Percentiles rank a stretch among this genome's conserved stretches.
These are phyloP conservation scores for Pyricularia sp. DNA, from an alignment of 2,329 filamentous ascomycete species.

Conservation along the genomic window DNA sequence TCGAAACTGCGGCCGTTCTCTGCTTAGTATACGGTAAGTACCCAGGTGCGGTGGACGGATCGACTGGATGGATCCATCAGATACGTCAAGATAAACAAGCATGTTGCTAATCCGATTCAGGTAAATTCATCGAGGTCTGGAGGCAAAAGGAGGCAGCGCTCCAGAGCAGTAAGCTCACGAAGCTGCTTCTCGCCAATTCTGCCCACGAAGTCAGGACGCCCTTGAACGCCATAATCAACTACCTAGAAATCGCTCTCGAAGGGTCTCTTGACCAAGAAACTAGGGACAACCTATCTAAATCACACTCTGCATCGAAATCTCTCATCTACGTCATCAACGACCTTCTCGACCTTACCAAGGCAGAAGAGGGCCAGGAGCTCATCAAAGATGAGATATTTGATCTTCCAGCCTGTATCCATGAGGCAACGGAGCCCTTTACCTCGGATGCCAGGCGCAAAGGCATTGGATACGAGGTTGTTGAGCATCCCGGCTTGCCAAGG, in stretches of 20 bases:
- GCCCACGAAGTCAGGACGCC: conserved; percentile 87
- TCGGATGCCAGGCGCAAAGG: conserved; percentile 65
- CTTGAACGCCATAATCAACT: conserved; percentile 88
- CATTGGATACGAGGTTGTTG: conserved; percentile 54
- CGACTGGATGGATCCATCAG: not conserved
- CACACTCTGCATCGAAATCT: conserved; percentile 84
- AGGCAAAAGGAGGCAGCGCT: conserved; percentile 76
- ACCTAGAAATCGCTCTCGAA: conserved; percentile 81
- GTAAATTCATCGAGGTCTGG: conserved; percentile 84
- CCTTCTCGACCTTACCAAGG: conserved; percentile 75
- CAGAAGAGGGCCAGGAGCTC: conserved; percentile 66
- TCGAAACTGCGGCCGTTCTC: conserved; percentile 77
- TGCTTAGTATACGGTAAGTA: conserved; percentile 70
- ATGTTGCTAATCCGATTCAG: conserved; percentile 12
- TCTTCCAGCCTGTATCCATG: conserved; percentile 54
- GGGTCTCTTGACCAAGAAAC: conserved; percentile 69
- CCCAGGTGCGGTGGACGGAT: not conserved
- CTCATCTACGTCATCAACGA: conserved; percentile 92
- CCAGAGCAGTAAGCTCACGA: conserved; percentile 69
- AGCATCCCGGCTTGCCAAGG: conserved; percentile 55
- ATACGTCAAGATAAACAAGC: too few species aligned
- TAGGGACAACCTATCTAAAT: conserved; percentile 69
- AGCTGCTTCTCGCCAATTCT: conserved; percentile 70
- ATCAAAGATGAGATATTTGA: conserved; percentile 75
- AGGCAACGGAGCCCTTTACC: conserved; percentile 63